These are phyloP conservation scores for Capsicum chinense DNA, from an alignment of 257 asterid genomes.

Conservation along the genomic window DNA sequence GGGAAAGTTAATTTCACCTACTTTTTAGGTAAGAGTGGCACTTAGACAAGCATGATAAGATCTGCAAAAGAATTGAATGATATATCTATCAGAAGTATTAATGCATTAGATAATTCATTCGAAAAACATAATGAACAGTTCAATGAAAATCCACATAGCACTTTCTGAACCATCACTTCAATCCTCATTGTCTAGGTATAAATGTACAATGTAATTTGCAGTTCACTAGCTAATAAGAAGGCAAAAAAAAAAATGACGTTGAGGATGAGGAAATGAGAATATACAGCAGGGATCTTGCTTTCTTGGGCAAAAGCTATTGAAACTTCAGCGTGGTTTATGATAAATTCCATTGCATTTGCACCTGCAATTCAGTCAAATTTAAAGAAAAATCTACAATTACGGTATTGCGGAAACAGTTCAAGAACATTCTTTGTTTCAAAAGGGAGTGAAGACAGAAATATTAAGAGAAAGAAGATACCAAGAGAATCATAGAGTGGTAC, in stretches of 20 bases:
- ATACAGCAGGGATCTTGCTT: constrained; percentile 70
- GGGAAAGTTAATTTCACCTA: constrained; percentile 41
- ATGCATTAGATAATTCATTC: constrained; percentile 8
- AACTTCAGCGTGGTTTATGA: constrained; percentile 90
- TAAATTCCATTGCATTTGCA: constrained; percentile 91
- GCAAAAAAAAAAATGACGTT: background rate
- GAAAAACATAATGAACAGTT: constrained; percentile 27
- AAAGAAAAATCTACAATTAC: background rate
- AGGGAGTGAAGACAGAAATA: background rate
- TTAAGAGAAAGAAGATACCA: constrained; percentile 53
- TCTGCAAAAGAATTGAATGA: constrained; percentile 55
- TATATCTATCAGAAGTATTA: background rate
- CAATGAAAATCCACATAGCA: background rate
- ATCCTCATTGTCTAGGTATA: background rate
- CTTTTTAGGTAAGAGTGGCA: constrained; percentile 72
- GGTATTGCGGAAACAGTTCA: background rate
- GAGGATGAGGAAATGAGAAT: constrained; percentile 27
- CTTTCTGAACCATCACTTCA: constrained; percentile 13
- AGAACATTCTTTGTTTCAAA: background rate
- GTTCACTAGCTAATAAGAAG: background rate
- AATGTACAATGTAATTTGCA: background rate
- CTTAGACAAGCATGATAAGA: constrained; percentile 69
- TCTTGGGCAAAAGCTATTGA: constrained; percentile 81
- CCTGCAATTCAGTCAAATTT: constrained; percentile 51
- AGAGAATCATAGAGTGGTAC: constrained; percentile 90